Evolutionary conservation across 164 flowering plant genomes (phyloP), one percentile per base, ranked within the genome.

Genomic region (Vitis vinifera): DNA sequence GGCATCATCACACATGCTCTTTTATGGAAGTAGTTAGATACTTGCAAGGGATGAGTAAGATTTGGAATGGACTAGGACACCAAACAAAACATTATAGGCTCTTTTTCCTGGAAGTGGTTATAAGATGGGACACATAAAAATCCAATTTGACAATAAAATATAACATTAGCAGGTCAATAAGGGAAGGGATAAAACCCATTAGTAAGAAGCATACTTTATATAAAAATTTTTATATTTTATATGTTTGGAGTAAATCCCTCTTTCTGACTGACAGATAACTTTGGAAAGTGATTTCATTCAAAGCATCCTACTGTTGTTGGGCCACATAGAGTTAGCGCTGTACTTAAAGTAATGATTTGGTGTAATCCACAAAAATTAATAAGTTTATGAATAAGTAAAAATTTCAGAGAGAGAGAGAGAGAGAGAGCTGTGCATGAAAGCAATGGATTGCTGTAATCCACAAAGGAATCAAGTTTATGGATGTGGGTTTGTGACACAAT

Each of bases 81-180:
- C 68, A 59, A 62, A 58, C 9, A 10, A 4, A 47, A 30, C 60
- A 8, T 15, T 12, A 57, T 51, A 52, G 76, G 65, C 59, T 55
- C 58, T 27, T 68, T 51, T 37, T 17, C 23, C 3, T 67, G 30
- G 12, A 14, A 31, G n/a, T 51, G 56, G 51, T 37, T 63, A 5
- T 50, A 9, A 10, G 52, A 68, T 30, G 68, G 12, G 76, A 74
- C 68, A 11, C 37, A 14, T 31, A 48, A 57, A 66, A 50, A 27
- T 71, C 65, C 55, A 23, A 62, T 48, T 58, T 67, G 66, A 68
- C 63, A 62, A 62, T 65, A 61, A 44, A 61, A 49, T 62, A n/a
- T 37, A 62, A n/a, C 50, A 31, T 15, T 67, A 61, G n/a, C 2
- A 15, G 63, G 30, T 60, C 61, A 53, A 19, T 48, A 19, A 71